Conservation (phyloP, 2,329 filamentous ascomycete species). For the Phialophora chinensis region DNA sequence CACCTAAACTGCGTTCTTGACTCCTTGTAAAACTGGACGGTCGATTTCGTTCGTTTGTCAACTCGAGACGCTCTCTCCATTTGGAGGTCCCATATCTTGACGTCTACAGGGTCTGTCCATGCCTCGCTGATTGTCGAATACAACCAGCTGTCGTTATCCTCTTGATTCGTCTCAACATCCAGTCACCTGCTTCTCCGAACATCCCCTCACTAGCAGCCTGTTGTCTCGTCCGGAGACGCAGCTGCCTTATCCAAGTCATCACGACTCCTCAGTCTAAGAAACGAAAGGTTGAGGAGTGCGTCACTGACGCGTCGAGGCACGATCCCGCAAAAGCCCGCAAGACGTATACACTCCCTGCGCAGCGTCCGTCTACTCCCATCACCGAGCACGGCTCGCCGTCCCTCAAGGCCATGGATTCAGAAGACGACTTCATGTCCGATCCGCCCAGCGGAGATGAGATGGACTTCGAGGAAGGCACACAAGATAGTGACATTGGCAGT, state of each 20-base stretch:
- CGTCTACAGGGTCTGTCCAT: constrained; percentile 2
- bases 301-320: constrained; percentile 41
- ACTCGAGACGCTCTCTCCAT: constrained; percentile 4
- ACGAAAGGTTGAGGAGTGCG: constrained; percentile 59
- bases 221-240: constrained; percentile 38
- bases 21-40: constrained; percentile 7
- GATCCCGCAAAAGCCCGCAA: constrained; percentile 44
- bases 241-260: constrained; percentile 45
- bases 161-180: constrained; percentile 2
- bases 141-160: neutral
- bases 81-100: neutral
- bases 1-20: constrained; percentile 2
- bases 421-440: constrained; percentile 90
- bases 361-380: constrained; percentile 57
- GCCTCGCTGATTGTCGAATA: neutral
- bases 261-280: constrained; percentile 61
- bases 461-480: constrained; percentile 67
- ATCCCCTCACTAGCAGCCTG: constrained; percentile 32
- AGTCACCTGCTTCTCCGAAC: constrained; percentile 20
- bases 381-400: constrained; percentile 50
- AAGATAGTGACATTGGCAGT: constrained; percentile 71
- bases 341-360: constrained; percentile 39
- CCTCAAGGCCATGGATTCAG: constrained; percentile 78
- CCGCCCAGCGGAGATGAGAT: constrained; percentile 77
- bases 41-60: constrained; percentile 4